Percentiles rank a stretch among this genome's conserved stretches.
Conservation (phyloP, 108 stramenopile species). For the Pseudonitzschia delicatissima region DNA sequence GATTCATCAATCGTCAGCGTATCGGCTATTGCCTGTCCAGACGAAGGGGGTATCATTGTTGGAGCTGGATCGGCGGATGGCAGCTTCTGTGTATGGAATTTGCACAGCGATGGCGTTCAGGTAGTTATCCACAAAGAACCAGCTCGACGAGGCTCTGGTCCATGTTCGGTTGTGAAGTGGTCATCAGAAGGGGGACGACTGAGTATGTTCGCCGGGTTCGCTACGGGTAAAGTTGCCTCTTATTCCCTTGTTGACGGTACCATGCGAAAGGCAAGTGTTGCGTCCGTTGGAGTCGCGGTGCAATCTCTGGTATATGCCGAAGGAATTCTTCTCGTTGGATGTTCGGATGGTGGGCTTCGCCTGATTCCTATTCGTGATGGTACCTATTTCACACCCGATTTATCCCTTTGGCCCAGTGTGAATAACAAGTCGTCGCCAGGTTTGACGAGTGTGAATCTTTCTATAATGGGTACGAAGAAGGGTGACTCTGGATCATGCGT, state of each 20-base stretch:
- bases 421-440: constrained; percentile 48
- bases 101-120: constrained; percentile 54
- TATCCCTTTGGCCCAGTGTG: constrained; percentile 52
- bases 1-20: constrained; percentile 59
- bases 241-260: constrained; percentile 36
- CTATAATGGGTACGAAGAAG: constrained; percentile 20
- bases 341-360: constrained; percentile 60
- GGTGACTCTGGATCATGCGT: constrained; percentile 36
- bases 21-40: constrained; percentile 33
- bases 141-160: constrained; percentile 49
- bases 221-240: constrained; percentile 51
- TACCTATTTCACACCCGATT: constrained; percentile 42
- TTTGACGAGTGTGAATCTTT: constrained; percentile 40
- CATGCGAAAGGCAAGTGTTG: constrained; percentile 35
- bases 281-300: constrained; percentile 49
- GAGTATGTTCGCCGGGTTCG: constrained; percentile 50
- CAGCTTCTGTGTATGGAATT: constrained; percentile 62
- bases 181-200: constrained; percentile 23
- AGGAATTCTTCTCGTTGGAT: constrained; percentile 52
- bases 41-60: constrained; percentile 39
- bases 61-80: constrained; percentile 61
- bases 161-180: constrained; percentile 68
- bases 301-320: constrained; percentile 41
- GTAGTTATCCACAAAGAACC: constrained; percentile 63
- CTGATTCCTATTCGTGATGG: constrained; percentile 51